Evolutionary conservation across 805 yeast genomes (phyloP).

Genomic region (Starmerella roubikii): DNA sequence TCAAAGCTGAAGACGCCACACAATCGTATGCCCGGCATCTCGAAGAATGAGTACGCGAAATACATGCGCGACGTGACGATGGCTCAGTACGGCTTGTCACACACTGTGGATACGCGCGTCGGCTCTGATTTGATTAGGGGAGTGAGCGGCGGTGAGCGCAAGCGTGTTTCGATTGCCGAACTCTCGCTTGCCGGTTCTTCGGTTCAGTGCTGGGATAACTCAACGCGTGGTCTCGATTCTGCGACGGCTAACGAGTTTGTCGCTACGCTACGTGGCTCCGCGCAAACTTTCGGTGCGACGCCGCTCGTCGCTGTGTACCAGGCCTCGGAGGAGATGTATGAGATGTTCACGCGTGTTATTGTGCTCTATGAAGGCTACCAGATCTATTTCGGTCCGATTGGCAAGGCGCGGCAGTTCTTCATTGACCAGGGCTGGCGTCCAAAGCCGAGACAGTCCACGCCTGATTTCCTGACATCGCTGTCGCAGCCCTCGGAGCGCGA

Average conservation of each 20-base stretch:
- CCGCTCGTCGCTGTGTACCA: conserved; percentile 60
- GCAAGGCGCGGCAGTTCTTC: conserved; percentile 43
- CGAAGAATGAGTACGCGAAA: conserved; percentile 36
- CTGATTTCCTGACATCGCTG: conserved; percentile 56
- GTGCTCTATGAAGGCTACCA: conserved; percentile 49
- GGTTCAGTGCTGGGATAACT: conserved; percentile 64
- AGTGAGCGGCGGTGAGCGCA: conserved; percentile 77
- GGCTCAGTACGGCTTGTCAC: conserved; percentile 46
- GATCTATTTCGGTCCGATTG: conserved; percentile 49
- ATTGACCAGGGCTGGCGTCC: conserved; percentile 50
- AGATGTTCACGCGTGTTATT: conserved; percentile 47
- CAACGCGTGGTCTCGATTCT: conserved; percentile 75
- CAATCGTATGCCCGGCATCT: conserved; percentile 34
- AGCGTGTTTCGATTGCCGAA: conserved; percentile 74
- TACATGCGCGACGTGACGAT: conserved; percentile 36
- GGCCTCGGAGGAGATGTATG: conserved; percentile 53
- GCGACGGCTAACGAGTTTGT: conserved; percentile 71
- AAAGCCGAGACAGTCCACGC: conserved; percentile 53
- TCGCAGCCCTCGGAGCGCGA: conserved; percentile 54
- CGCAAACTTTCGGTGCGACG: conserved; percentile 38
- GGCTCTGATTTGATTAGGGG: conserved; percentile 54
- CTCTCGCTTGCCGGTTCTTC: conserved; percentile 52
- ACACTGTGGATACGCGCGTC: conserved; percentile 45
- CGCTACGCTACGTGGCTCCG: conserved; percentile 50
- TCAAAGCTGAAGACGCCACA: conserved; percentile 55